A percentile compares a stretch with the other conserved stretches of the same genome.
Conservation (phyloP, 108 stramenopile genomes). For the Mayamaea pseudoterrestris region DNA sequence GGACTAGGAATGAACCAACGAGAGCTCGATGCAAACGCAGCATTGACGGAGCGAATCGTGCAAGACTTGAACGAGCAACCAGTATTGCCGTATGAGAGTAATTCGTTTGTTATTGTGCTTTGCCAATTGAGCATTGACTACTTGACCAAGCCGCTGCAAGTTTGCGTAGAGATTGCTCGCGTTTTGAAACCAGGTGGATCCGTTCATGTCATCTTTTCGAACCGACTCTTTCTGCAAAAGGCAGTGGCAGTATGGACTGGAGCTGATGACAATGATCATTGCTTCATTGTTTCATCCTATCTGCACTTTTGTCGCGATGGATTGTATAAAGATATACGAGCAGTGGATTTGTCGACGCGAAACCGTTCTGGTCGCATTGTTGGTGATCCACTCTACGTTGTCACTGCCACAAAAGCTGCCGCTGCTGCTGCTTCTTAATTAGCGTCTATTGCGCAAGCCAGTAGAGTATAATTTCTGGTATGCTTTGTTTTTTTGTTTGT, state of each 20-base stretch:
- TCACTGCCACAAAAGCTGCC: conserved; percentile 51
- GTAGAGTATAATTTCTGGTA: too few relatives aligned
- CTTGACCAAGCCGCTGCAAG: conserved; percentile 68
- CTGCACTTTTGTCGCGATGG: conserved; percentile 46
- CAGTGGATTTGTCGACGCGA: conserved; percentile 63
- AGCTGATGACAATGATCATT: conserved; percentile 89
- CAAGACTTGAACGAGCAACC: conserved; percentile 68
- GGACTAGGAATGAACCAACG: conserved; percentile 77
- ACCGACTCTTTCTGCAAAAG: conserved; percentile 87
- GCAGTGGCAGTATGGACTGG: conserved; percentile 66
- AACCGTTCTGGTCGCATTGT: conserved; percentile 40
- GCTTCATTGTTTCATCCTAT: conserved; percentile 66
- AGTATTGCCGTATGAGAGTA: conserved; percentile 65
- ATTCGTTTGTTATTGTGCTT: conserved; percentile 74
- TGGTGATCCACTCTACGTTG: conserved; percentile 78
- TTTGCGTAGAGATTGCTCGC: conserved; percentile 70
- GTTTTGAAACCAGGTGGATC: conserved; percentile 78
- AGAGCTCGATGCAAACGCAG: conserved; percentile 54
- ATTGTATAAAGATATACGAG: conserved; percentile 36
- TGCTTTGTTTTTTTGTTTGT: too few relatives aligned
- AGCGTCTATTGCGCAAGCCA: too few relatives aligned
- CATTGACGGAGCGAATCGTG: conserved; percentile 58
- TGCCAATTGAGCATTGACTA: conserved; percentile 92
- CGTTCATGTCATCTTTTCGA: conserved; percentile 84
- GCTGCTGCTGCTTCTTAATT: too few relatives aligned